phyloP scores from a whole-genome alignment of 345 rosid species.

The Euclidium syriacum region DNA sequence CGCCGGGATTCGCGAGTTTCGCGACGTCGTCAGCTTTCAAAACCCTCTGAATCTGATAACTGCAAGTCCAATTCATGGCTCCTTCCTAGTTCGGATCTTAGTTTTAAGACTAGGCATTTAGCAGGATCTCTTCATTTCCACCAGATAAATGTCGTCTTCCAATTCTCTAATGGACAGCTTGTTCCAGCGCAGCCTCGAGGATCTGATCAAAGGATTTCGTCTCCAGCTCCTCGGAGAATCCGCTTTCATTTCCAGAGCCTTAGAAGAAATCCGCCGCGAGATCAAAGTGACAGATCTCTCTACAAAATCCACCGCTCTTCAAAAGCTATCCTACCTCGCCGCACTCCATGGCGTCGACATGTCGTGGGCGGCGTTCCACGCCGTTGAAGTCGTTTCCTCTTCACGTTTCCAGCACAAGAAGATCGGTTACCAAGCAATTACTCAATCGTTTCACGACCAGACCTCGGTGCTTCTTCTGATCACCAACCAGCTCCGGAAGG shows the following conservation, averaged over 20 bases:
- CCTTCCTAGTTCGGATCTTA: background rate
- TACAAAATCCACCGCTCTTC: constrained; percentile 78
- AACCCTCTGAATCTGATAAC: background rate
- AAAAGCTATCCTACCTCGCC: constrained; percentile 71
- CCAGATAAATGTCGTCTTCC: constrained; percentile 42
- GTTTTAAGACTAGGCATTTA: background rate
- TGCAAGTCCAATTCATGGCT: constrained; percentile 1
- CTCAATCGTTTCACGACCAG: constrained; percentile 69
- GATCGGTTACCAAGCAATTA: constrained; percentile 66
- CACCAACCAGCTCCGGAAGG: constrained; percentile 77
- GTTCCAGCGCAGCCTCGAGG: constrained; percentile 79
- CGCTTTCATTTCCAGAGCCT: constrained; percentile 51
- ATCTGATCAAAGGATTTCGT: constrained; percentile 75
- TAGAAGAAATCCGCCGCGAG: constrained; percentile 82
- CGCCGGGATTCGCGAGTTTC: constrained; percentile 2
- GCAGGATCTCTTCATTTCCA: background rate
- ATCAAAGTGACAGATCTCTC: constrained; percentile 70
- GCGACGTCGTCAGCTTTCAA: background rate
- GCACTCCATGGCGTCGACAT: constrained; percentile 65
- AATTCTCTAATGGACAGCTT: constrained; percentile 66
- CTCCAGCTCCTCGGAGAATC: constrained; percentile 57
- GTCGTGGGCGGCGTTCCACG: constrained; percentile 91
- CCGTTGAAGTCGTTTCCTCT: constrained; percentile 78
- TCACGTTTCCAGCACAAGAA: constrained; percentile 59
- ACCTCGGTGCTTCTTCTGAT: constrained; percentile 72